Percentiles rank a stretch among this genome's conserved stretches.
phyloP scores from a whole-genome alignment of 306 rosid species.

The Cucumis hystrix region DNA sequence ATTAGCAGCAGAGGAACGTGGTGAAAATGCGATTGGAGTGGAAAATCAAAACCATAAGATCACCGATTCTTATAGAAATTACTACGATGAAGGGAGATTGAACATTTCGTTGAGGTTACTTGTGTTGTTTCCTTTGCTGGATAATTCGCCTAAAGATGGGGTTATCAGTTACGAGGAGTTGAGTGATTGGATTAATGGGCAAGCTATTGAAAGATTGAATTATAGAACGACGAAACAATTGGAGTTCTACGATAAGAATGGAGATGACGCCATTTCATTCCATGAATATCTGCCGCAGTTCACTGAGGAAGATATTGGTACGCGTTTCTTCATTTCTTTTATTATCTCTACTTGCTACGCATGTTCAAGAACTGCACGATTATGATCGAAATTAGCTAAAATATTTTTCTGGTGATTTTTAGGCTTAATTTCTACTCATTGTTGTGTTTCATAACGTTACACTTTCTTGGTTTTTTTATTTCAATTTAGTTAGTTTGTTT shows the following conservation, averaged over 20 bases:
- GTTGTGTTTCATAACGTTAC: no score
- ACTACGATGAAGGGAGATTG: slow-evolving; percentile 23
- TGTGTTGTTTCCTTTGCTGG: slow-evolving; percentile 55
- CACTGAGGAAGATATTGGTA: slow-evolving; percentile 41
- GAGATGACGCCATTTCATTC: slow-evolving; percentile 41
- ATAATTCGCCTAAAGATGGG: slow-evolving; percentile 40
- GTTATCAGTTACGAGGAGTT: slow-evolving; percentile 32
- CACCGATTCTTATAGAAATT: slow-evolving; percentile 17
- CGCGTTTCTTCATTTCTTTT: neutral
- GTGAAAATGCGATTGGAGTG: neutral
- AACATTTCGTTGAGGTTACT: slow-evolving; percentile 51
- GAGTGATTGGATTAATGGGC: slow-evolving; percentile 31
- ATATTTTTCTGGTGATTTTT: no score
- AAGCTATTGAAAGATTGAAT: slow-evolving; percentile 35
- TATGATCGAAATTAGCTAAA: no score
- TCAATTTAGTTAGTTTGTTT: no score
- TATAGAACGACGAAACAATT: slow-evolving; percentile 25
- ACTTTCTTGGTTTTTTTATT: no score
- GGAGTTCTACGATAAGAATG: slow-evolving; percentile 31
- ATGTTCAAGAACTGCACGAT: no score
- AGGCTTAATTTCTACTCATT: no score
- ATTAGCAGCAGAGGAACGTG: slow-evolving; percentile 3
- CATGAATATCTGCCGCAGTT: slow-evolving; percentile 53
- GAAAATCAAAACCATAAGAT: neutral
- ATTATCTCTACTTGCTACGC: no score